Conservation (phyloP, 2,329 filamentous ascomycete species). For the Colletotrichum karsti region DNA sequence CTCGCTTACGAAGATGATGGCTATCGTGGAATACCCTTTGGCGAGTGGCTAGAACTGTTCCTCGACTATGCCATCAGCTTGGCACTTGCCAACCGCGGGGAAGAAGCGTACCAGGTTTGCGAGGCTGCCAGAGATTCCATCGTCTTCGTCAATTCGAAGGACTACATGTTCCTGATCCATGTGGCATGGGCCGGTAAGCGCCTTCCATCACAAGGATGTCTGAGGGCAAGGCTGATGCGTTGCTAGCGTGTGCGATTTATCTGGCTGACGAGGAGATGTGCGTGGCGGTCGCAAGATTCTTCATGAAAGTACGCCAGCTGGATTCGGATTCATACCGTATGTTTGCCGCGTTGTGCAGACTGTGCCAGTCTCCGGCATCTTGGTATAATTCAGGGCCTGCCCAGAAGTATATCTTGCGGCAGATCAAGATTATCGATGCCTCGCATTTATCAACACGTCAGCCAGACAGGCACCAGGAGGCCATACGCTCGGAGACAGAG, state of each 20-base stretch:
- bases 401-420: conserved; percentile 90
- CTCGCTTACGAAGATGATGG: conserved; percentile 45
- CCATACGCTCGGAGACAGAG: conserved; percentile 42
- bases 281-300: conserved; percentile 77
- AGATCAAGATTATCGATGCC: conserved; percentile 89
- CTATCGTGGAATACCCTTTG: conserved; percentile 83
- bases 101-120: conserved; percentile 82
- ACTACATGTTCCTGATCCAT: conserved; percentile 77
- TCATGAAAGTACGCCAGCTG: conserved; percentile 84
- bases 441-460: conserved; percentile 42
- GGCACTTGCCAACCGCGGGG: conserved; percentile 71
- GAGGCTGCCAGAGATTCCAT: conserved; percentile 82
- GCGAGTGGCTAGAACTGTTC: conserved; percentile 89
- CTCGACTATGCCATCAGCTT: conserved; percentile 85
- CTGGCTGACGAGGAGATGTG: conserved; percentile 82
- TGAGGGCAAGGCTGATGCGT: conserved; percentile 19
- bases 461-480: conserved; percentile 34
- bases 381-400: conserved; percentile 84
- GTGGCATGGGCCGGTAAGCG: conserved; percentile 75
- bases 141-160: conserved; percentile 78
- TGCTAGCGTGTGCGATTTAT: conserved; percentile 80
- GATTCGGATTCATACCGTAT: conserved; percentile 85
- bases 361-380: conserved; percentile 76
- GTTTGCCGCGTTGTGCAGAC: conserved; percentile 79
- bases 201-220: not conserved